These are phyloP conservation scores for Chromosphaera perkinsii DNA, from an alignment of 208 protist species.

Conservation along the genomic window DNA sequence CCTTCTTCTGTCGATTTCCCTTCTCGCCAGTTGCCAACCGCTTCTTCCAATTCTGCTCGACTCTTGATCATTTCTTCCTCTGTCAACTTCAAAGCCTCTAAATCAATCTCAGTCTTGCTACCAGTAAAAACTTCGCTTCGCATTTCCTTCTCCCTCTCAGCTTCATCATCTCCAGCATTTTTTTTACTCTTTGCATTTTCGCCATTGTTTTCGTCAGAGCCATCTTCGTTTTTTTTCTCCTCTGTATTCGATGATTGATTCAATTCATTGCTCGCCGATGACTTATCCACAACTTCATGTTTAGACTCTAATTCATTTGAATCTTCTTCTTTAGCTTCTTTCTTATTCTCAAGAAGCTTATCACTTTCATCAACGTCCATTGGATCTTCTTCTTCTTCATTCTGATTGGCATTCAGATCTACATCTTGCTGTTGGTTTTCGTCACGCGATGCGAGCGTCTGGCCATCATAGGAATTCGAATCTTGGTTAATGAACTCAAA, in stretches of 20 bases:
- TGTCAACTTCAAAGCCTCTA: background rate
- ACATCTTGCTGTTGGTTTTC: too few relatives aligned
- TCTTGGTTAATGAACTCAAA: too few relatives aligned
- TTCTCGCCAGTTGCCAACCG: background rate
- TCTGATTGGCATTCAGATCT: too few relatives aligned
- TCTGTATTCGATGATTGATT: too few relatives aligned
- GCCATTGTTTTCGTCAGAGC: slow-evolving; percentile 16
- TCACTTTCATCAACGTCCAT: slow-evolving; percentile 6
- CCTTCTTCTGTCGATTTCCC: background rate
- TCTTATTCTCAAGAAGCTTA: slow-evolving; percentile 7
- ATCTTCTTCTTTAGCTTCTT: slow-evolving; percentile 24
- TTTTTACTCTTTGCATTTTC: background rate
- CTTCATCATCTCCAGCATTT: background rate
- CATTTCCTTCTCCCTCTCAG: slow-evolving; percentile 8
- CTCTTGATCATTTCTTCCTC: background rate
- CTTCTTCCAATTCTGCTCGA: background rate
- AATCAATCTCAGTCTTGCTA: background rate
- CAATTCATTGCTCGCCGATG: slow-evolving; percentile 17
- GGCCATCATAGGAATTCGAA: too few relatives aligned
- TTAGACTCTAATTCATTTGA: slow-evolving; percentile 20
- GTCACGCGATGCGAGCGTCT: too few relatives aligned
- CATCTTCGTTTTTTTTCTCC: slow-evolving; percentile 14
- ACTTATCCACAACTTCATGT: slow-evolving; percentile 2
- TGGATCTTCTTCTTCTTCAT: background rate
- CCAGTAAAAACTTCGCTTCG: slow-evolving; percentile 18